These are phyloP conservation scores for Uncinocarpus reesii DNA, from an alignment of 2,329 filamentous ascomycete species.

Conservation along the genomic window DNA sequence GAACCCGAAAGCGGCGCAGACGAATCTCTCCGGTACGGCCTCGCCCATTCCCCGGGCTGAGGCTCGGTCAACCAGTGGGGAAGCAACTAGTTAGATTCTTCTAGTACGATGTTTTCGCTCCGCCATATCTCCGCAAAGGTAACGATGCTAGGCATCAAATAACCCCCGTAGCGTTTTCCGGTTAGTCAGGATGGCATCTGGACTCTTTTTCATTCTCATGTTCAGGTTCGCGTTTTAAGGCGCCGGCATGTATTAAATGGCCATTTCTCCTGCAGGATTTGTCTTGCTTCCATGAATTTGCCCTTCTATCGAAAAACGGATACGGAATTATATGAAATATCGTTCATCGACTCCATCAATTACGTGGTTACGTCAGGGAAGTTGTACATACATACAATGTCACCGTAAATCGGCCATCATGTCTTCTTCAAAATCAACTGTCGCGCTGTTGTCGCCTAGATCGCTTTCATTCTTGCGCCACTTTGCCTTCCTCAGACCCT, in stretches of 20 bases:
- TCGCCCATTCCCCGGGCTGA: conserved; percentile 57
- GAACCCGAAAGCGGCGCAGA: conserved; percentile 65
- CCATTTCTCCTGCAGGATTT: no score
- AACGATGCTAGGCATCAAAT: not conserved
- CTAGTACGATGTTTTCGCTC: no score
- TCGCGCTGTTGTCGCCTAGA: conserved; percentile 13
- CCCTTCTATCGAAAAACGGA: no score
- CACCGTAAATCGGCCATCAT: conserved; percentile 27
- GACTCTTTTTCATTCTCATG: no score
- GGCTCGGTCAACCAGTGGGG: conserved; percentile 30
- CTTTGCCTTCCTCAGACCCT: conserved; percentile 41
- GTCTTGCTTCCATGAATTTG: no score
- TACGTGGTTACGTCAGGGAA: no score
- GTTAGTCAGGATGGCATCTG: not conserved
- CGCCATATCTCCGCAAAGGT: no score
- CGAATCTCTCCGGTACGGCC: conserved; percentile 66
- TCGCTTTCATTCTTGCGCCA: conserved; percentile 26
- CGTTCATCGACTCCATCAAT: no score
- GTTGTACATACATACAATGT: no score
- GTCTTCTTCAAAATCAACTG: conserved; percentile 31
- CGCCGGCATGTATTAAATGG: no score
- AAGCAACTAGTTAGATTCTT: conserved; percentile 1
- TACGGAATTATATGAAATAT: no score
- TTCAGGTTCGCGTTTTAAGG: no score
- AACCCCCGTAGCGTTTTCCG: not conserved